Percentiles rank a stretch among this genome's conserved stretches.
These are phyloP conservation scores for Talinum fruticosum DNA, from an alignment of 148 eudicot genomes.

Conservation along the genomic window DNA sequence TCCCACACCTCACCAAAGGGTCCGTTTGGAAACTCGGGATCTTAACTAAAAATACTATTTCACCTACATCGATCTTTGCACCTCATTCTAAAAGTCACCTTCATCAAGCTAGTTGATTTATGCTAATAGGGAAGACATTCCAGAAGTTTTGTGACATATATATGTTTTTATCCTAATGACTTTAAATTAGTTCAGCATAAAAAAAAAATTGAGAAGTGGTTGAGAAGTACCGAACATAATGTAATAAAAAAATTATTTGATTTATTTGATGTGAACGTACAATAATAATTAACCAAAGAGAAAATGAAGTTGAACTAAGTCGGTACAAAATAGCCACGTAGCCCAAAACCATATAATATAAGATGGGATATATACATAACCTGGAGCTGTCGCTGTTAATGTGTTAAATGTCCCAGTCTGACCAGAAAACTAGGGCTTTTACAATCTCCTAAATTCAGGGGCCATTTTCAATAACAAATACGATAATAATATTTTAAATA, in stretches of 20 bases:
- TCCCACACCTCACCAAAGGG: too few relatives aligned
- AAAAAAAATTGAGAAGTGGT: slow-evolving; percentile 8
- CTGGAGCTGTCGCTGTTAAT: slow-evolving; percentile 17
- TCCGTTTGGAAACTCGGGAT: too few relatives aligned
- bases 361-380: slow-evolving; percentile 5
- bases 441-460: slow-evolving; percentile 17
- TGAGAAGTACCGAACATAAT: slow-evolving; percentile 12
- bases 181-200: too few relatives aligned
- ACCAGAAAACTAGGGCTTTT: slow-evolving; percentile 19
- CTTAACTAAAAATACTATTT: too few relatives aligned
- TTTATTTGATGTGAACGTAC: not conserved
- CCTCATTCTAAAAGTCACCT: too few relatives aligned
- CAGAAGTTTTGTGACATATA: too few relatives aligned
- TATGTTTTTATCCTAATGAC: too few relatives aligned
- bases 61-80: too few relatives aligned
- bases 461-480: slow-evolving; percentile 17
- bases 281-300: slow-evolving; percentile 5
- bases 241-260: not conserved
- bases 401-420: slow-evolving; percentile 23
- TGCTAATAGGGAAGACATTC: too few relatives aligned
- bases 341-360: not conserved
- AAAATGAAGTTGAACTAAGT: slow-evolving; percentile 16
- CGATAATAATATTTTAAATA: not conserved
- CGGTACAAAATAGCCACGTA: slow-evolving; percentile 23
- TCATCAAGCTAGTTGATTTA: too few relatives aligned